These are phyloP conservation scores for Wickerhamiella musiphila DNA, from an alignment of 805 yeast species.

Conservation along the genomic window DNA sequence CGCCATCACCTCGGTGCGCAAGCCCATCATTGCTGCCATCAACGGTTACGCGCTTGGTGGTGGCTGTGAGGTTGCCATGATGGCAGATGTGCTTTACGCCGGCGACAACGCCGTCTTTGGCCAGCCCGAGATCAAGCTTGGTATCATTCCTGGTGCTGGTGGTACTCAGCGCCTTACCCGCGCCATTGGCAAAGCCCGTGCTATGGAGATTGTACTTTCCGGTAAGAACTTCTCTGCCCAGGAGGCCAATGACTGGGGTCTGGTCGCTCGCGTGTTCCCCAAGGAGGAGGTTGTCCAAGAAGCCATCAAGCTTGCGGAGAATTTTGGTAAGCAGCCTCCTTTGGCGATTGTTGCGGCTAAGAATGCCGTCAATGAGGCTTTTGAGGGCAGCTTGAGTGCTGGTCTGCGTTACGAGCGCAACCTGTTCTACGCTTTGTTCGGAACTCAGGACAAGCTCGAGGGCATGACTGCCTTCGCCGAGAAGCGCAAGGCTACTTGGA, in stretches of 20 bases:
- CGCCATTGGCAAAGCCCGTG: conserved; percentile 32
- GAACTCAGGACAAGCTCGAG: conserved; percentile 30
- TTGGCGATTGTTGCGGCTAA: conserved; percentile 31
- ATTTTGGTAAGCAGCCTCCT: conserved; percentile 27
- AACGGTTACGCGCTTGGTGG: conserved; percentile 41
- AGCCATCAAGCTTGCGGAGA: conserved; percentile 29
- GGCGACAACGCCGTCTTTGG: conserved; percentile 34
- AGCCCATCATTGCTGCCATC: conserved; percentile 39
- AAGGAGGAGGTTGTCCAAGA: conserved; percentile 26
- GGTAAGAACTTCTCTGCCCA: conserved; percentile 29
- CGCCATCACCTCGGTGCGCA: conserved; percentile 23
- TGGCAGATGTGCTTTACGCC: conserved; percentile 33
- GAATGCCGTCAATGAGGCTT: conserved; percentile 27
- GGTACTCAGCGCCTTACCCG: conserved; percentile 35
- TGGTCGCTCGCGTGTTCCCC: conserved; percentile 28
- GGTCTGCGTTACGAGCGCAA: conserved; percentile 29
- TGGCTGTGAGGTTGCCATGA: conserved; percentile 39
- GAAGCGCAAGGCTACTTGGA: conserved; percentile 26
- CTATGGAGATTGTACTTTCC: conserved; percentile 33
- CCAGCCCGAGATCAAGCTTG: conserved; percentile 38
- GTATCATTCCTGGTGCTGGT: conserved; percentile 35
- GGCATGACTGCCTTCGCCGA: conserved; percentile 37
- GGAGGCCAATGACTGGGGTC: conserved; percentile 32
- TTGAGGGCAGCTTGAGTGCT: conserved; percentile 22
- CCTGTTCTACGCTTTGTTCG: conserved; percentile 31